phyloP scores from a whole-genome alignment of 148 eudicot species.

The Chenopodium quinoa region DNA sequence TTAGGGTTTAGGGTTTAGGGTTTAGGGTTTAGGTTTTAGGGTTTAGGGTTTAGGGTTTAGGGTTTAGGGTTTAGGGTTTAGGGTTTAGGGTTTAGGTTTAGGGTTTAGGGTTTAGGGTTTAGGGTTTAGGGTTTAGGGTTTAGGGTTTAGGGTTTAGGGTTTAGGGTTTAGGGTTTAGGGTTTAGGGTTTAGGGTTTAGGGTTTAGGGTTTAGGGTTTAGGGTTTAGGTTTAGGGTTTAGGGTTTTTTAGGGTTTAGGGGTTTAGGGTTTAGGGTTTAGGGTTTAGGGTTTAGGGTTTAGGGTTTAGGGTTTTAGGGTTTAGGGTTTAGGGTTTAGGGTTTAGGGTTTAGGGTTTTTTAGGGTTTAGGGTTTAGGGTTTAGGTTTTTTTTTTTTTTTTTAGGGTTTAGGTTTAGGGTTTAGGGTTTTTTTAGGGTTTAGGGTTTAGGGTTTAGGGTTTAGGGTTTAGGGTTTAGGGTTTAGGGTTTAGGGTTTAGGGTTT shows the following conservation, averaged over 20 bases:
- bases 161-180: constrained; percentile 36
- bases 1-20: constrained; percentile 41
- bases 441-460: constrained; percentile 20
- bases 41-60: constrained; percentile 31
- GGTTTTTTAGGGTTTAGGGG: constrained; percentile 20
- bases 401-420: constrained; percentile 18
- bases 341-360: constrained; percentile 28
- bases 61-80: constrained; percentile 30
- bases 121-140: constrained; percentile 30
- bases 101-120: constrained; percentile 31
- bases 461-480: constrained; percentile 24
- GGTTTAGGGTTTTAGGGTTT: constrained; percentile 29
- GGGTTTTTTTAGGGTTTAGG: constrained; percentile 20
- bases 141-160: constrained; percentile 32
- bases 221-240: constrained; percentile 27
- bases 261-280: constrained; percentile 26
- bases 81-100: constrained; percentile 27
- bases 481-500: constrained; percentile 28
- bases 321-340: constrained; percentile 24
- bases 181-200: constrained; percentile 35
- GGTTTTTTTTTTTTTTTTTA: too few species aligned
- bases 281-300: constrained; percentile 33
- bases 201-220: constrained; percentile 24
- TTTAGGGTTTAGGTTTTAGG: constrained; percentile 34
- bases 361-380: constrained; percentile 23